Base-by-base conservation (phyloP, 192 early-diverging fungal species). In the Coemansia pectinata region DNA sequence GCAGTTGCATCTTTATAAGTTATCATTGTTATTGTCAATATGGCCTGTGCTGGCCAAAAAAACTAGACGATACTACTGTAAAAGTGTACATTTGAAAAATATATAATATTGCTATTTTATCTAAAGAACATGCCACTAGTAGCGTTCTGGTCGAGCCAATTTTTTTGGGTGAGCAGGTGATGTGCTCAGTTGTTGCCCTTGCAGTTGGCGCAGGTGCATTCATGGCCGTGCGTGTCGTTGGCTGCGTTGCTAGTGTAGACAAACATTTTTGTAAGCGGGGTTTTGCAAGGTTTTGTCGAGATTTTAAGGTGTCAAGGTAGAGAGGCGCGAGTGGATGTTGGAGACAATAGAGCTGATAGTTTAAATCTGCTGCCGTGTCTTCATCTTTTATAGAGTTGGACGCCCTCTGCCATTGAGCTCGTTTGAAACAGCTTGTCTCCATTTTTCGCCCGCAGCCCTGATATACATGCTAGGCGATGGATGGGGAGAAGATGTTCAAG, bases 171-270 rank as follows among this genome's bases (percentile, higher is more conserved):
- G 44, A n/a, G 44, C 44, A 4, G 19, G 7, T 9, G 47, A 21
- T 21, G 19, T 21, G 19, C 47, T 48, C 19, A 48, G 47, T n/a
- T 4, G 3, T 15, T 41, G 21, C 60, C 14, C 21, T 40, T 36
- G 38, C 60, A 62, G 10, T 15, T 21, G 36, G 60, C 60, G 17
- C 60, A 62, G 3, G 60, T 62, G 34, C 60, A 62, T 6, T 62
- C 60, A 36, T 41, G 60, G 36, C 39, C 38, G 19, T 41, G 39
- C 19, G 9, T 10, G n/a, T 40, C 60, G 39, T 40, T 19, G 39
- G 60, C 19, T n/a, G 34, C 34, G 19, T 39, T 39, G 60, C 10
- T n/a, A n/a, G 34, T n/a, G 9, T 4, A 29, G n/a, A 3, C 17
- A 15, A 40, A n/a, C 60, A 62, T 62, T 33, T 33, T 58, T 7